Evolutionary conservation across 768 basidiomycete species (phyloP), one percentile per base, ranked within the genome.

Genomic region (Leucosporidium yakuticum): DNA sequence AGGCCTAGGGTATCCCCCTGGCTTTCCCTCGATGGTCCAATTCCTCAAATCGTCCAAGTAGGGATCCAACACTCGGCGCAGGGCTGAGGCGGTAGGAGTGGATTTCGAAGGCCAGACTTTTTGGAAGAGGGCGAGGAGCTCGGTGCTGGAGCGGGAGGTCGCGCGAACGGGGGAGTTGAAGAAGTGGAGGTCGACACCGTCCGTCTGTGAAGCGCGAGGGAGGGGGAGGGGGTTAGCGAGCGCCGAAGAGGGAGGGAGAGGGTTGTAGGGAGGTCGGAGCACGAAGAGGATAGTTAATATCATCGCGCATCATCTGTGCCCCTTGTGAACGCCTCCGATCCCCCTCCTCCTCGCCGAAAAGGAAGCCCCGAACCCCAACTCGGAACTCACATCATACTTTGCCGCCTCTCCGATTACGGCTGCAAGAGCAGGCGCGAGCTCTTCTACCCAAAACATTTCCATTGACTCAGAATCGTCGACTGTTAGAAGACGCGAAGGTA

Each of bases 11-110:
- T n/a, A 20, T 8, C 62, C 66, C 12, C 5, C 27, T 4, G 44
- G 44, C 39, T 74, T 69, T 6, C 67, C 67, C 7, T 25, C 36
- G 14, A 32, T 25, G 3, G 59, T 55, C 67, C 67, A 68, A 19
- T 61, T 23, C 39, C 34, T 31, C 31, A 63, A 53, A 1, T 49
- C 31, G 25, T 54, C n/a, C 39, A 47, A 58, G 56, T 74, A 74
- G 19, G 74, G 74, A 20, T 74, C 74, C 8, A 69, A 9, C 12
- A 74, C 69, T 23, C 74, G 27, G 58, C 23, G 56, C 6, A 74
- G 57, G 5, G 74, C 74, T 9, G 32, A 48, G 6, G 57, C 54
- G 11, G 69, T 72, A 20, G 74, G 74, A 7, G 74, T 74, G 27
- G 56, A 62, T 25, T 61, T 56, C 25, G 61, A 15, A 29, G 74